Evolutionary conservation across 306 rosid genomes (phyloP).

Genomic region (Dalbergia cochinchinensis): DNA sequence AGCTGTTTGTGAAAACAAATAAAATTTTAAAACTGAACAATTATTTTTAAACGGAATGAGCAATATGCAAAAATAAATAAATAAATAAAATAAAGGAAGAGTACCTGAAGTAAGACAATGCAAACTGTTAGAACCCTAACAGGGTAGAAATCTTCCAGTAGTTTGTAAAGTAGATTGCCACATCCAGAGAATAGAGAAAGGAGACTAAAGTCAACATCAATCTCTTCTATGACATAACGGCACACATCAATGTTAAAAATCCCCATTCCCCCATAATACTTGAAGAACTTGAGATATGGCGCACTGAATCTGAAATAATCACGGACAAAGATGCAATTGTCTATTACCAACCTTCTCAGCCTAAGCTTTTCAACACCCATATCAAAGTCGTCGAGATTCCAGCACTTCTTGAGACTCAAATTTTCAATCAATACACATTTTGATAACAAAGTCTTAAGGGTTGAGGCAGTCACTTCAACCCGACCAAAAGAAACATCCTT

Average conservation of each 20-base stretch:
- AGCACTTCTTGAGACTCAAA: conserved; percentile 38
- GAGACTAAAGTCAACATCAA: conserved; percentile 20
- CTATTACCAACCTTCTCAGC: conserved; percentile 36
- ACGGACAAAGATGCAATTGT: neutral
- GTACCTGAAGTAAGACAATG: conserved; percentile 48
- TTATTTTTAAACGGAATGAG: too few relatives aligned
- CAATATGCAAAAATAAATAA: too few relatives aligned
- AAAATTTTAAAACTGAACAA: too few relatives aligned
- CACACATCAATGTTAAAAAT: neutral
- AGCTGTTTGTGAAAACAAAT: too few relatives aligned
- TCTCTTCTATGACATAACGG: neutral
- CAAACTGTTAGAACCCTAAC: conserved; percentile 35
- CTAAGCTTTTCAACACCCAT: neutral
- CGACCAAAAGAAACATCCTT: conserved; percentile 46
- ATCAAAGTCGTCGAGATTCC: conserved; percentile 14
- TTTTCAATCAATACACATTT: conserved; percentile 6
- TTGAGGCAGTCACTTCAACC: neutral
- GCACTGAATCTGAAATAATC: neutral
- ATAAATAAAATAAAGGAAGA: neutral
- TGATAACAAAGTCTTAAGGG: neutral
- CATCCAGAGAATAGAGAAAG: neutral
- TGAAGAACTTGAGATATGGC: conserved; percentile 26
- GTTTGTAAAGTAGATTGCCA: neutral
- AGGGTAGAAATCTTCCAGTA: conserved; percentile 1
- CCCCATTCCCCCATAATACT: conserved; percentile 33